Evolutionary conservation across 2,329 filamentous ascomycete species (phyloP).

Genomic region (Dendryphion nanum): DNA sequence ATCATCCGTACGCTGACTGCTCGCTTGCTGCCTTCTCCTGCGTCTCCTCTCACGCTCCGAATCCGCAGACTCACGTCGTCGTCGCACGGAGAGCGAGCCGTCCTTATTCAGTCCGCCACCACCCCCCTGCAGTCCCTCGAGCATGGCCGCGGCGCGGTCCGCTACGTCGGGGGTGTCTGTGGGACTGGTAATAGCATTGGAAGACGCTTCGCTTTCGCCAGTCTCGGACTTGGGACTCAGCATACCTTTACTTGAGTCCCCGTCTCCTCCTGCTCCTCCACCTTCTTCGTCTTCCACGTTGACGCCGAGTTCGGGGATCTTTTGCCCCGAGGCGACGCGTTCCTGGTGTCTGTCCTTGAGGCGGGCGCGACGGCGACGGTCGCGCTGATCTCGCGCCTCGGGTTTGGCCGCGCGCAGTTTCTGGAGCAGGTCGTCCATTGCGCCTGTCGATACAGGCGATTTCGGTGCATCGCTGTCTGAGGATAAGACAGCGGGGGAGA

Average conservation of each 20-base stretch:
- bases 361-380: conserved; percentile 79
- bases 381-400: conserved; percentile 83
- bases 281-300: conserved; percentile 45
- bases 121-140: conserved; percentile 73
- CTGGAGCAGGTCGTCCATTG: conserved; percentile 94
- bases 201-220: conserved; percentile 22
- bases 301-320: conserved; percentile 72
- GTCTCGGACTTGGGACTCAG: conserved; percentile 51
- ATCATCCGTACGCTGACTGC: conserved; percentile 29
- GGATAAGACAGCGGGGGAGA: conserved; percentile 49
- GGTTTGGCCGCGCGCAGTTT: conserved; percentile 92
- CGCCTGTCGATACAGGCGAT: conserved; percentile 73
- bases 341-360: conserved; percentile 90
- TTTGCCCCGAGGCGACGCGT: conserved; percentile 82
- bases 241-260: conserved; percentile 48
- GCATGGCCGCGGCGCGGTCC: conserved; percentile 75
- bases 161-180: conserved; percentile 66
- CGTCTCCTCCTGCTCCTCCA: conserved; percentile 41
- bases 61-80: conserved; percentile 72
- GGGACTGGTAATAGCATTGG: conserved; percentile 29
- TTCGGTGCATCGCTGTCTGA: conserved; percentile 43
- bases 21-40: conserved; percentile 49
- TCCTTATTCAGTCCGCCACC: conserved; percentile 53
- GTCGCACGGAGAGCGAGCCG: conserved; percentile 54
- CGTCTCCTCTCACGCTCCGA: conserved; percentile 71